Percentiles rank a stretch among this genome's conserved stretches.
Conservation (phyloP, 495 filamentous ascomycete genomes). For the Annulohypoxylon maeteangense region DNA sequence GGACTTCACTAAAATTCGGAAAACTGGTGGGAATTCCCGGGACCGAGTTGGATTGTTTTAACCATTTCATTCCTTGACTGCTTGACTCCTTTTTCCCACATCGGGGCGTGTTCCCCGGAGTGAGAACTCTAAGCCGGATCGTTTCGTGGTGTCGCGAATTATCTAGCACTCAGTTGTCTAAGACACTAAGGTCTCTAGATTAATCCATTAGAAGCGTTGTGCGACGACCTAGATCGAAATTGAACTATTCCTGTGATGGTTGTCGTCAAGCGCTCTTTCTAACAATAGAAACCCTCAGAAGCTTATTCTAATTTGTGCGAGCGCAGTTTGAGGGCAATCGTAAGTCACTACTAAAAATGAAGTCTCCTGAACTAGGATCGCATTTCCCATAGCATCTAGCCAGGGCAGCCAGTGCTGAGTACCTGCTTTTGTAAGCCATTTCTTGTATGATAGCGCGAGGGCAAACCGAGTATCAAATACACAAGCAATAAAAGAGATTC, state of each 20-base stretch:
- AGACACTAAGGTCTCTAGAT: background rate
- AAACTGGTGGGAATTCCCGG: background rate
- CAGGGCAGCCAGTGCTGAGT: no score
- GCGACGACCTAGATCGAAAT: background rate
- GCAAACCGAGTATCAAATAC: background rate
- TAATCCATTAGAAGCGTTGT: background rate
- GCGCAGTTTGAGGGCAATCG: background rate
- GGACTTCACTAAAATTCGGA: background rate
- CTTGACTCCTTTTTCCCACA: background rate
- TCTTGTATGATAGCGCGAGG: background rate
- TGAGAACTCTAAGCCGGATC: background rate
- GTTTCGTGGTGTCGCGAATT: background rate
- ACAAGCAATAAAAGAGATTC: background rate
- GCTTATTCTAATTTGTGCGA: background rate
- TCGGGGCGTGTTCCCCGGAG: background rate
- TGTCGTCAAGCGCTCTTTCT: background rate
- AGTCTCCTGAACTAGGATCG: background rate
- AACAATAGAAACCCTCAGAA: background rate
- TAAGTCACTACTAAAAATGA: background rate
- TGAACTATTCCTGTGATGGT: background rate
- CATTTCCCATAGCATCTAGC: background rate
- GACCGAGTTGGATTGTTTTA: background rate
- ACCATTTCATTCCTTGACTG: background rate
- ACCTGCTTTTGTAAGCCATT: background rate
- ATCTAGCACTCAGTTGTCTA: background rate